phyloP scores from a whole-genome alignment of 306 rosid genomes.

The Pterocarpus macrocarpus region DNA sequence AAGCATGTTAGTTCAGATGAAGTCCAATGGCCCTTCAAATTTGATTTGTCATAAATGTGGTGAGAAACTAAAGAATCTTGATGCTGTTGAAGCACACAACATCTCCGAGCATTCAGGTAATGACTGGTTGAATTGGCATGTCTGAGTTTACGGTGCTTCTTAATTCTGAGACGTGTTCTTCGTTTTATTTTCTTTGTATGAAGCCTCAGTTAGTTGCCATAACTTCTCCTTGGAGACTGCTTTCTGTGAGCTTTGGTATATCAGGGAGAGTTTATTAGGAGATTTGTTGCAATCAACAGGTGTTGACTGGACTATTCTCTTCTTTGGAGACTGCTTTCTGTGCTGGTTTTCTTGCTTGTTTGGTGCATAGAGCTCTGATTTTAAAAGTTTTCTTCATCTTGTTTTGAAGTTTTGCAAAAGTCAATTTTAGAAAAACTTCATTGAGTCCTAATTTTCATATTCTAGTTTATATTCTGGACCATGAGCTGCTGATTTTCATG shows the following conservation, averaged over 20 bases:
- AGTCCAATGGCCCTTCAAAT: constrained; percentile 27
- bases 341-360: constrained; percentile 11
- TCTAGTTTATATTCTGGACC: neutral
- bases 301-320: neutral
- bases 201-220: constrained; percentile 14
- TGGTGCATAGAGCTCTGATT: neutral
- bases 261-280: neutral
- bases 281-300: neutral
- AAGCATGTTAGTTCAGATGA: constrained; percentile 40
- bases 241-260: neutral
- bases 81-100: constrained; percentile 54
- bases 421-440: neutral
- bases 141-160: constrained; percentile 11
- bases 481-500: neutral
- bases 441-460: constrained; percentile 3
- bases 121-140: neutral
- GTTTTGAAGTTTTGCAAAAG: neutral
- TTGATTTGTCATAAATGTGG: constrained; percentile 56
- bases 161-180: neutral
- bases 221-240: neutral
- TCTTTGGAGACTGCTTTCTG: neutral
- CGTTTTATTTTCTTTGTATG: neutral
- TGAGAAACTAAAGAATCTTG: constrained; percentile 42
- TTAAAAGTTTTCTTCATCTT: neutral
- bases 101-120: constrained; percentile 63